Percentiles rank a stretch among this genome's conserved stretches.
Evolutionary conservation across 352 stramenopile genomes (phyloP).

Genomic region (Pythium oligandrum): DNA sequence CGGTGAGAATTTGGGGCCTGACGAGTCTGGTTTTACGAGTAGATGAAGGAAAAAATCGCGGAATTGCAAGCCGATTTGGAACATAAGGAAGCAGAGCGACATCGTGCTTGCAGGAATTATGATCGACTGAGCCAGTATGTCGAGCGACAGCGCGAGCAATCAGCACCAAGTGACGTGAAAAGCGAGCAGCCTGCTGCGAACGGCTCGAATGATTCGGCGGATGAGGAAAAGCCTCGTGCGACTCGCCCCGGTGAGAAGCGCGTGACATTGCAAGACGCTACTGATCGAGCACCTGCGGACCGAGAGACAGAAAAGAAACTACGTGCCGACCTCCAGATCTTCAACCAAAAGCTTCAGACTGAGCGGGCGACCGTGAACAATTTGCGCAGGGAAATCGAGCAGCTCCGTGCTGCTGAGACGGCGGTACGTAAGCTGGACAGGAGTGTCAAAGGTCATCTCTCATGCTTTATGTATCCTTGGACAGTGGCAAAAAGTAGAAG

Average conservation of each 20-base stretch:
- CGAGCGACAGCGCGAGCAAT: slow-evolving; percentile 26
- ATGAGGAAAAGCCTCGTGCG: too few species aligned
- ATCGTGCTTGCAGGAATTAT: slow-evolving; percentile 70
- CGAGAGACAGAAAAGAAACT: slow-evolving; percentile 5
- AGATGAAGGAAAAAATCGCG: slow-evolving; percentile 45
- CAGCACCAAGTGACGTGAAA: background rate
- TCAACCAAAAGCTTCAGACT: slow-evolving; percentile 1
- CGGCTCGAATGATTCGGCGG: too few species aligned
- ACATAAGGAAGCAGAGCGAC: slow-evolving; percentile 69
- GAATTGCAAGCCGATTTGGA: slow-evolving; percentile 67
- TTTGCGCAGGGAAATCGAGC: background rate
- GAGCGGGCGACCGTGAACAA: background rate
- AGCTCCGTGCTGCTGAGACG: slow-evolving; percentile 3
- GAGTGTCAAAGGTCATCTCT: background rate
- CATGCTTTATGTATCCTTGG: slow-evolving; percentile 1
- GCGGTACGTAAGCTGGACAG: slow-evolving; percentile 28
- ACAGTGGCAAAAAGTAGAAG: slow-evolving; percentile 63
- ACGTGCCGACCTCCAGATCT: background rate
- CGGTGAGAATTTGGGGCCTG: too few species aligned
- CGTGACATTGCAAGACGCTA: slow-evolving; percentile 16
- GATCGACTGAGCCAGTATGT: slow-evolving; percentile 62
- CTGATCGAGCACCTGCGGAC: slow-evolving; percentile 9
- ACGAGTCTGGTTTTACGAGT: too few species aligned
- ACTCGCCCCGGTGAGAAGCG: slow-evolving; percentile 8
- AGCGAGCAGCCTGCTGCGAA: too few species aligned